A percentile compares a stretch with the other conserved stretches of the same genome.
Evolutionary conservation across 1,284 basidiomycete species (phyloP).

Genomic region (Kwoniella shivajii): DNA sequence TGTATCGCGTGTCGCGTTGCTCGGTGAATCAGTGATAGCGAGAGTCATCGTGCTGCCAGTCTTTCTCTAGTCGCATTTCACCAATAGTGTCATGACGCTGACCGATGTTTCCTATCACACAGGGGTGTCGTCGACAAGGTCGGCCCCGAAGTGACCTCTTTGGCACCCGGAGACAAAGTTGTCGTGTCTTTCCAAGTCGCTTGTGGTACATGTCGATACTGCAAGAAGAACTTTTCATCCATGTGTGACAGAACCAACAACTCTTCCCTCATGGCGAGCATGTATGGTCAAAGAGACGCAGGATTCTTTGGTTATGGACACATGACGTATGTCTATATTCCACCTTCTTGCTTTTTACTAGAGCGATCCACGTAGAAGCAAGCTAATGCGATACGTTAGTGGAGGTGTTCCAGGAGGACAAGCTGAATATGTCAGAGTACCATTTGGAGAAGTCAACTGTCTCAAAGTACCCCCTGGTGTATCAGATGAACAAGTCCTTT

Average conservation of each 20-base stretch:
- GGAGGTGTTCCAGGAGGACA: slow-evolving; percentile 75
- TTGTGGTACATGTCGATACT: slow-evolving; percentile 73
- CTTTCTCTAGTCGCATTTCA: no score
- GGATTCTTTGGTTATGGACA: slow-evolving; percentile 65
- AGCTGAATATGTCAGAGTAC: slow-evolving; percentile 60
- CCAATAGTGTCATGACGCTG: no score
- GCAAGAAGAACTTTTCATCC: slow-evolving; percentile 69
- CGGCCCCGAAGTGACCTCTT: slow-evolving; percentile 64
- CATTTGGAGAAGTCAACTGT: slow-evolving; percentile 68
- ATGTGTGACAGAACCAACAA: slow-evolving; percentile 73
- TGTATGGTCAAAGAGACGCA: slow-evolving; percentile 70
- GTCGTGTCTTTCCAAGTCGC: slow-evolving; percentile 70
- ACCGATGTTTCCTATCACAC: no score
- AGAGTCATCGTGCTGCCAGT: no score
- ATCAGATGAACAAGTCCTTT: slow-evolving; percentile 46
- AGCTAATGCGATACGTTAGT: no score
- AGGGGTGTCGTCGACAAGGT: slow-evolving; percentile 67
- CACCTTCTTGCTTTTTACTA: no score
- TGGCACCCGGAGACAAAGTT: slow-evolving; percentile 61
- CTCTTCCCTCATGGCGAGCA: slow-evolving; percentile 61
- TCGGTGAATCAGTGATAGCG: no score
- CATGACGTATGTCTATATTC: slow-evolving; percentile 29
- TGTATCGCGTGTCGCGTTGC: no score
- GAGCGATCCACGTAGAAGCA: no score
- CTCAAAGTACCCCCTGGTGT: slow-evolving; percentile 69